Conservation (phyloP, 1,139 yeast species). For the Sugiyamaella pinicola region DNA sequence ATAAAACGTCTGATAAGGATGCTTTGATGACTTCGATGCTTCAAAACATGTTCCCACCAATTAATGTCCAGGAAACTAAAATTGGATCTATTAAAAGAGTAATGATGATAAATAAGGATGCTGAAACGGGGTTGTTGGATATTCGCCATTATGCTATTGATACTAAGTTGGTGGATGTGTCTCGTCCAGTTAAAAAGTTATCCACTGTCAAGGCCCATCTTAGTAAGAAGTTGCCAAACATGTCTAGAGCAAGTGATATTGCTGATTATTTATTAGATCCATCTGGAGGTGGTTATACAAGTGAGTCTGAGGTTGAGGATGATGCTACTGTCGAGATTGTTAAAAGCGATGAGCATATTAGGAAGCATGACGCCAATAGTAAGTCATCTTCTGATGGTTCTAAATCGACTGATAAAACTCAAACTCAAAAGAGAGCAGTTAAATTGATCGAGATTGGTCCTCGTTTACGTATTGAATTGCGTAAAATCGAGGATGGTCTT, state of each 20-base stretch:
- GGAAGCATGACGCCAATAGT: conserved; percentile 21
- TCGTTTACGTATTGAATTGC: conserved; percentile 69
- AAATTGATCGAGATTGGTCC: conserved; percentile 95
- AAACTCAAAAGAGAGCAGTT: conserved; percentile 77
- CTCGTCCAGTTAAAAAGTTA: conserved; percentile 75
- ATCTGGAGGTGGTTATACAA: conserved; percentile 74
- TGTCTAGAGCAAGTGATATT: conserved; percentile 69
- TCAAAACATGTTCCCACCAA: conserved; percentile 95
- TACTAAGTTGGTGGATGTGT: conserved; percentile 83
- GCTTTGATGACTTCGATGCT: conserved; percentile 84
- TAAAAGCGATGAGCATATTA: conserved; percentile 41
- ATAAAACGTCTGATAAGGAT: conserved; percentile 51
- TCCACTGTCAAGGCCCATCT: conserved; percentile 52
- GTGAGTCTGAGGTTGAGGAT: conserved; percentile 88
- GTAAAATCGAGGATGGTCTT: conserved; percentile 91
- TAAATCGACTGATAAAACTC: conserved; percentile 25
- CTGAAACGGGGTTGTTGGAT: conserved; percentile 71
- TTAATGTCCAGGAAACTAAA: conserved; percentile 78
- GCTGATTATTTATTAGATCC: conserved; percentile 85
- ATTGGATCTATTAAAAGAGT: conserved; percentile 80
- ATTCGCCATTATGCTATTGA: conserved; percentile 89
- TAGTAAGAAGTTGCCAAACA: conserved; percentile 73
- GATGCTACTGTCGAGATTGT: conserved; percentile 81
- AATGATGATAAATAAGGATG: conserved; percentile 74
- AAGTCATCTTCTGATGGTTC: conserved; percentile 14